phyloP scores from a whole-genome alignment of 257 asterid species.

The Ilex asprella region DNA sequence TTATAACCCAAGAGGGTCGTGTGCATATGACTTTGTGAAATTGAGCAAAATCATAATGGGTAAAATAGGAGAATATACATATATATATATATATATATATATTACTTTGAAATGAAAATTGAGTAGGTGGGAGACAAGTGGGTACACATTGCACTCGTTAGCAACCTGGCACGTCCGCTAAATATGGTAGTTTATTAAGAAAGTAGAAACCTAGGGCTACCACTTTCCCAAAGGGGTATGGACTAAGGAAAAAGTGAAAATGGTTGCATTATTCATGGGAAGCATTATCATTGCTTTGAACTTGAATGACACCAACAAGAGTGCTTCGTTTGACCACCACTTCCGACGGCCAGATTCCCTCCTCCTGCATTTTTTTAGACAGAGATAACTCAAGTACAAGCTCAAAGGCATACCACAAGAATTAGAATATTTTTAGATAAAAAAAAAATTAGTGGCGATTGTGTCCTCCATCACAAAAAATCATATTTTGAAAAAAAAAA shows the following conservation, averaged over 20 bases:
- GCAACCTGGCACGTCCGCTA: conserved; percentile 5
- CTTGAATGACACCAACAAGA: conserved; percentile 1
- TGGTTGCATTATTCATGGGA: conserved; percentile 13
- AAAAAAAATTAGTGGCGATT: no score
- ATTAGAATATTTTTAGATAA: no score
- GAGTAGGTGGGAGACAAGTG: conserved; percentile 33
- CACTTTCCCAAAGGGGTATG: conserved; percentile 44
- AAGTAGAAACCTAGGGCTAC: neutral
- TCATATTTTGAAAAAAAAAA: no score
- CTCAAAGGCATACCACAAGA: no score
- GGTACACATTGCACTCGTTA: conserved; percentile 3
- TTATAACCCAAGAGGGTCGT: no score
- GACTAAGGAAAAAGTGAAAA: conserved; percentile 22
- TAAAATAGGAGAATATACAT: no score
- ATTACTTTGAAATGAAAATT: neutral
- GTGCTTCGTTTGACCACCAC: conserved; percentile 14
- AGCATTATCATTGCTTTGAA: conserved; percentile 24
- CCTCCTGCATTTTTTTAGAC: no score
- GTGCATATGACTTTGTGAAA: no score
- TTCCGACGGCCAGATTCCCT: conserved; percentile 16
- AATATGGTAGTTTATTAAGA: conserved; percentile 16
- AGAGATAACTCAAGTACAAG: no score
- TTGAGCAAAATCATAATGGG: no score
- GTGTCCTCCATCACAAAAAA: no score
- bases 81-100: no score